phyloP scores from a whole-genome alignment of 225 moss, liverwort and hornwort genomes.

The Polytrichum formosum region DNA sequence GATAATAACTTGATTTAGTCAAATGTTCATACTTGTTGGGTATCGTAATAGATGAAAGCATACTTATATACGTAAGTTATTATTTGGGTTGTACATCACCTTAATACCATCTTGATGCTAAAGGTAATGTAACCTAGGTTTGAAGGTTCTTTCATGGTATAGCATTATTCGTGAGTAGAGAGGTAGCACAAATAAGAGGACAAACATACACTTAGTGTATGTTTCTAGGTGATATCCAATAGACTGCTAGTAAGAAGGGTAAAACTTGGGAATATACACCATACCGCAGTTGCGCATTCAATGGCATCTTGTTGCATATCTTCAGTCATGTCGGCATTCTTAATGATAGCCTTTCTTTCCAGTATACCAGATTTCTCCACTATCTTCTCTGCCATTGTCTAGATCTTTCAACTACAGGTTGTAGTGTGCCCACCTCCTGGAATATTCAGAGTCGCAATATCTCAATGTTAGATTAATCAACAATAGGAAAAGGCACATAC shows the following conservation, averaged over 20 bases:
- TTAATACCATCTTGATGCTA: too few relatives aligned
- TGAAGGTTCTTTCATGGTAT: too few relatives aligned
- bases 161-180: too few relatives aligned
- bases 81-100: too few relatives aligned
- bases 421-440: conserved; percentile 17
- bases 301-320: conserved; percentile 99
- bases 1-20: too few relatives aligned
- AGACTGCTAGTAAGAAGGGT: too few relatives aligned
- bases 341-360: conserved; percentile 97
- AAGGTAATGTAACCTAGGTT: too few relatives aligned
- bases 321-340: conserved; percentile 98
- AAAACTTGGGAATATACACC: conserved; percentile 25
- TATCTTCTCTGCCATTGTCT: conserved; percentile 73
- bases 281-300: conserved; percentile 92
- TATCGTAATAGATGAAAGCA: too few relatives aligned
- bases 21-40: too few relatives aligned
- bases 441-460: conserved; percentile 13
- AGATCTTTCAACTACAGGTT: conserved; percentile 14
- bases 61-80: too few relatives aligned
- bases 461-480: conserved; percentile 11
- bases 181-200: too few relatives aligned
- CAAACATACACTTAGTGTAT: neutral
- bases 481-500: neutral
- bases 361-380: conserved; percentile 85
- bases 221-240: too few relatives aligned